Evolutionary conservation across 768 basidiomycete species (phyloP).

Genomic region (Lactarius hatsudake): DNA sequence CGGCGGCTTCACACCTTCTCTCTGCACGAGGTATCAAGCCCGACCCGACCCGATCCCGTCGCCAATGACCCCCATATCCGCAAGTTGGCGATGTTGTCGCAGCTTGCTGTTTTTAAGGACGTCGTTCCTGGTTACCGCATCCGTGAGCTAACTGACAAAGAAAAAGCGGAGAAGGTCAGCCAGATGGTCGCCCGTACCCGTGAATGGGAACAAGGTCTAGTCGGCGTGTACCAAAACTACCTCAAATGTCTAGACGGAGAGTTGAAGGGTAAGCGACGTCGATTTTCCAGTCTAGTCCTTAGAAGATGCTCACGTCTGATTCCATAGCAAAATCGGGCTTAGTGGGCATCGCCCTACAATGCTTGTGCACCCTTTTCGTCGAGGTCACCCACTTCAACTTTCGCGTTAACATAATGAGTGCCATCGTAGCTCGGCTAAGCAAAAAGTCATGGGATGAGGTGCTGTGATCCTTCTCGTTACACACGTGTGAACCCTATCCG

Average conservation of each 20-base stretch:
- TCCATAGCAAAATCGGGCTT: slow-evolving; percentile 59
- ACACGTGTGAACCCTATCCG: slow-evolving; percentile 21
- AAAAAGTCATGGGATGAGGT: slow-evolving; percentile 89
- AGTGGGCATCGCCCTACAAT: slow-evolving; percentile 67
- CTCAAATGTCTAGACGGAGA: slow-evolving; percentile 82
- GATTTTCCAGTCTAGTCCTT: slow-evolving; percentile 18
- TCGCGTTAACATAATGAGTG: slow-evolving; percentile 85
- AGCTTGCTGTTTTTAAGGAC: slow-evolving; percentile 94
- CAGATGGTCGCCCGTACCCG: slow-evolving; percentile 87
- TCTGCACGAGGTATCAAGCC: slow-evolving; percentile 67
- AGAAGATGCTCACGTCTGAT: not conserved
- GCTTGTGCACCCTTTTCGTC: slow-evolving; percentile 81
- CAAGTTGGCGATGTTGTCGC: slow-evolving; percentile 84
- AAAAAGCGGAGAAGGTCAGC: slow-evolving; percentile 90
- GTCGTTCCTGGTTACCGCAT: slow-evolving; percentile 96
- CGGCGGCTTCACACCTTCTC: slow-evolving; percentile 88
- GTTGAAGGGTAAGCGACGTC: slow-evolving; percentile 63
- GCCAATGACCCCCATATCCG: slow-evolving; percentile 79
- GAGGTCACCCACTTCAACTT: slow-evolving; percentile 97
- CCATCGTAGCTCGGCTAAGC: slow-evolving; percentile 78
- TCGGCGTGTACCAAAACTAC: slow-evolving; percentile 84
- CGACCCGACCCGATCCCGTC: slow-evolving; percentile 66
- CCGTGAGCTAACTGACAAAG: slow-evolving; percentile 83
- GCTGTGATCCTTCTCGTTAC: slow-evolving; percentile 32
- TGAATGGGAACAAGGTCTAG: slow-evolving; percentile 95